Evolutionary conservation across 768 basidiomycete genomes (phyloP).

Genomic region (Suillus luteus): DNA sequence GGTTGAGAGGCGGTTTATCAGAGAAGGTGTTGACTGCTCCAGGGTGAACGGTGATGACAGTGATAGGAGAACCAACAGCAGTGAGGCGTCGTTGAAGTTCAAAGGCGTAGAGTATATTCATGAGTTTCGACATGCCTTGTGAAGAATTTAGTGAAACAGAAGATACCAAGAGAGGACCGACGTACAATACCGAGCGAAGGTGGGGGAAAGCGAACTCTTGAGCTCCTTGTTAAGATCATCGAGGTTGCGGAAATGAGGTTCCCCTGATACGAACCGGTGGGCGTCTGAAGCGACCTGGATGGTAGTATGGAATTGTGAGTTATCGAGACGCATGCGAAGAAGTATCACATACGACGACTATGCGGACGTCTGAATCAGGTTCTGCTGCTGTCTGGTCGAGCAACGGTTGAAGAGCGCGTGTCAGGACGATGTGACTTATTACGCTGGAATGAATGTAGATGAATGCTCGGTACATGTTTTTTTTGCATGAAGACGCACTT

Average conservation of each 20-base stretch:
- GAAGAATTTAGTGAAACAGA: neutral
- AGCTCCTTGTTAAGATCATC: constrained; percentile 41
- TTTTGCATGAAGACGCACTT: constrained; percentile 38
- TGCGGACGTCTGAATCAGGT: constrained; percentile 56
- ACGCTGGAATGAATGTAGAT: constrained; percentile 34
- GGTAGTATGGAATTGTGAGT: neutral
- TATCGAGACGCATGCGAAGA: neutral
- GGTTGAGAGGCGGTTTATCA: neutral
- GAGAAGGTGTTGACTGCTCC: constrained; percentile 31
- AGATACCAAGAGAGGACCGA: neutral
- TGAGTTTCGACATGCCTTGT: constrained; percentile 54
- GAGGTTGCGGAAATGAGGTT: constrained; percentile 30
- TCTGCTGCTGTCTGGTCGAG: constrained; percentile 50
- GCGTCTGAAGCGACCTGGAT: constrained; percentile 37
- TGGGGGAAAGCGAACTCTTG: constrained; percentile 20
- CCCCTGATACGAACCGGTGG: constrained; percentile 25
- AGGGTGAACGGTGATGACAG: constrained; percentile 31
- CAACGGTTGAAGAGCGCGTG: constrained; percentile 53
- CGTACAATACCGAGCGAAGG: constrained; percentile 37
- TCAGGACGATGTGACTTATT: constrained; percentile 59
- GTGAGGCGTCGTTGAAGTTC: constrained; percentile 52
- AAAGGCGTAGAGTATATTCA: constrained; percentile 49
- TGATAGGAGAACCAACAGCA: constrained; percentile 30
- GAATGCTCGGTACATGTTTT: neutral
- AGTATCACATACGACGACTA: constrained; percentile 49